Percentiles rank a stretch among this genome's conserved stretches.
phyloP scores from a whole-genome alignment of 2,329 filamentous ascomycete species.

The Fusarium anguioides region DNA sequence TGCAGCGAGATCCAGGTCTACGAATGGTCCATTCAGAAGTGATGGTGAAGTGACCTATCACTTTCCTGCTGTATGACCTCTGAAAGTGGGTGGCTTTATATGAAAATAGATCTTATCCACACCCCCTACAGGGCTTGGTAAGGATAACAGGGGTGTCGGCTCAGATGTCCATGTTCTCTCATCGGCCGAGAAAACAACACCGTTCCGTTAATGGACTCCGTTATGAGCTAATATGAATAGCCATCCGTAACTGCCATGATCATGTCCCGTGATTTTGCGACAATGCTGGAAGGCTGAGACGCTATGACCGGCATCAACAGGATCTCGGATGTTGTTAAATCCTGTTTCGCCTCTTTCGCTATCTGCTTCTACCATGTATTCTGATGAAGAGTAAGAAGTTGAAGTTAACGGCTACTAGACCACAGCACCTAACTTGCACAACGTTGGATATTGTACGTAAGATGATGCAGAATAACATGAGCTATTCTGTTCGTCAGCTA shows the following conservation, averaged over 20 bases:
- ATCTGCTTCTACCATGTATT: not conserved
- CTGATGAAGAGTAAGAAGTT: not conserved
- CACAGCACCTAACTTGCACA: not conserved
- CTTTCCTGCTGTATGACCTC: conserved; percentile 21
- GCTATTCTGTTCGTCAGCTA: not conserved
- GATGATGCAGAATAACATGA: too few species aligned
- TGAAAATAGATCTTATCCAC: conserved; percentile 17
- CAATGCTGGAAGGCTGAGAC: conserved; percentile 37
- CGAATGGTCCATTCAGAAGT: conserved; percentile 36
- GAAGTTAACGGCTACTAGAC: not conserved
- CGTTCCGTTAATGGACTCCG: conserved; percentile 34
- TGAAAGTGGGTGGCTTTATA: conserved; percentile 37
- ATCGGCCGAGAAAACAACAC: conserved; percentile 47
- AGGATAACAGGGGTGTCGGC: conserved; percentile 14
- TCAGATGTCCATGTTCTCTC: conserved; percentile 41
- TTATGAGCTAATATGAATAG: conserved; percentile 35
- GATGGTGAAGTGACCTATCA: conserved; percentile 39
- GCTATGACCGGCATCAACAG: conserved; percentile 23
- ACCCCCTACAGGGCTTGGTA: conserved; percentile 1
- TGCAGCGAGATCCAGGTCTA: conserved; percentile 39
- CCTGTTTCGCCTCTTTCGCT: conserved; percentile 15
- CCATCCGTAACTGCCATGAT: conserved; percentile 24
- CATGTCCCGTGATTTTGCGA: conserved; percentile 38
- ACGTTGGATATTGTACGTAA: not conserved
- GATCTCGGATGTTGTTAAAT: conserved; percentile 11